Base-by-base conservation (phyloP, 345 rosid genomes). In the Melaleuca quinquenervia region DNA sequence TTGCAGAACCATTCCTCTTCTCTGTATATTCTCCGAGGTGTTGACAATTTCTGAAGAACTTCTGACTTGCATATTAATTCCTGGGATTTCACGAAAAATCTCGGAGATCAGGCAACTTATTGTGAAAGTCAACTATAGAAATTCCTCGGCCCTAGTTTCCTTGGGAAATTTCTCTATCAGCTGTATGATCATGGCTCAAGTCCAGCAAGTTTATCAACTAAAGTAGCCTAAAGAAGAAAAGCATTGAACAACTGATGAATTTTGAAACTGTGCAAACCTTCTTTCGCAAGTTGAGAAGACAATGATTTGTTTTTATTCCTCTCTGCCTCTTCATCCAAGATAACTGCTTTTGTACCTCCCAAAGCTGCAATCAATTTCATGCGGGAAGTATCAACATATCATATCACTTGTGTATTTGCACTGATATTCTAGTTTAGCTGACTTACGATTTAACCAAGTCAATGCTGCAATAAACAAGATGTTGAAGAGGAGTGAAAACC, bases 1-100 rank as follows among this genome's bases (percentile, higher is more conserved):
- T 41, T 41, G 41, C 41, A 95, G 89, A 90, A 95, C 88, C 96
- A 94, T 95, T 87, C 98, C 98, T 90, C 78, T 93, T 88, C 58
- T 92, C 41, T 88, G 53, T 51, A 51, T 51, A 51, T 51, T 51
- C 53, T 51, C 53, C 18, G 6, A 13, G 15, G 53, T 51, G 53
- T 18, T 51, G 15, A 51, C 5, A 8, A 51, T 51, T 51, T 51
- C 5, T 36, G 89, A 84, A 53, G 86, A 86, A 85, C 83, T 88
- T 83, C 53, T 51, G 53, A 13, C 53, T 51, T 51, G 53, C 53
- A 51, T 51, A 51, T 51, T 18, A 5, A 51, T 51, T 51, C 53
- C 53, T 51, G 53, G 18, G 53, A 51, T 51, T 51, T 51, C 53
- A 51, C 14, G 53, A 51, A 16, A 51, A 3, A 51, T 14, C 6